A percentile compares a stretch with the other conserved stretches of the same genome.
Conservation (phyloP, 2,329 filamentous ascomycete genomes). For the Aureobasidium sp. region DNA sequence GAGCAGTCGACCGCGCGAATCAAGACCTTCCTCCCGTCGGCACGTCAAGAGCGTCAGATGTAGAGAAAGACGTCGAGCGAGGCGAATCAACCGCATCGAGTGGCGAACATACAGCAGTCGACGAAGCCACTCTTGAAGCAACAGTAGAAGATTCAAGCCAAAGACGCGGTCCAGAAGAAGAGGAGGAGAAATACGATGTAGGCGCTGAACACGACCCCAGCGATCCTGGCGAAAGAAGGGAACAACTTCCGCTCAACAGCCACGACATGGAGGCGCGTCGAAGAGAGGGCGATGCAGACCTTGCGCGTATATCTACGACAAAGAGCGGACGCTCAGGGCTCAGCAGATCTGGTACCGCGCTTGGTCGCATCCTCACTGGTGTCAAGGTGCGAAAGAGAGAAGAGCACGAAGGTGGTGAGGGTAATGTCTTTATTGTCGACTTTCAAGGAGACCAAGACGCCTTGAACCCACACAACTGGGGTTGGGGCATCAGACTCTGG, state of each 20-base stretch:
- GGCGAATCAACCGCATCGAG: neutral
- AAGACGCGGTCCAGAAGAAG: neutral
- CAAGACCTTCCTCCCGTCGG: neutral
- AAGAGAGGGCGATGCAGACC: constrained; percentile 17
- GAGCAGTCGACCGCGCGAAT: neutral
- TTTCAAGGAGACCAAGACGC: constrained; percentile 30
- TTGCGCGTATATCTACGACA: constrained; percentile 25
- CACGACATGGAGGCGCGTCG: constrained; percentile 18
- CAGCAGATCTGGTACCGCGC: constrained; percentile 21
- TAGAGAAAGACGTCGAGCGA: neutral
- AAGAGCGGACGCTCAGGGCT: constrained; percentile 17
- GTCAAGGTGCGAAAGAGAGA: constrained; percentile 29
- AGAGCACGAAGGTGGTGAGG: constrained; percentile 29
- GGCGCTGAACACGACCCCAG: neutral
- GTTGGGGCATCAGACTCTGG: constrained; percentile 22
- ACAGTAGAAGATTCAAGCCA: neutral
- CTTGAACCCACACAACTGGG: constrained; percentile 33
- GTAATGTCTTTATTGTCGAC: constrained; percentile 32
- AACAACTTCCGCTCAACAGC: constrained; percentile 16
- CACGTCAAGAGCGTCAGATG: neutral
- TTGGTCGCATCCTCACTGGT: constrained; percentile 30
- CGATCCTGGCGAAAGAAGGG: constrained; percentile 12
- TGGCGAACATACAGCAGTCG: neutral
- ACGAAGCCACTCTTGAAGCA: neutral
- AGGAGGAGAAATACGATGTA: constrained; percentile 8